Evolutionary conservation across 78 protist species (phyloP).

Genomic region (Acrasis kona): DNA sequence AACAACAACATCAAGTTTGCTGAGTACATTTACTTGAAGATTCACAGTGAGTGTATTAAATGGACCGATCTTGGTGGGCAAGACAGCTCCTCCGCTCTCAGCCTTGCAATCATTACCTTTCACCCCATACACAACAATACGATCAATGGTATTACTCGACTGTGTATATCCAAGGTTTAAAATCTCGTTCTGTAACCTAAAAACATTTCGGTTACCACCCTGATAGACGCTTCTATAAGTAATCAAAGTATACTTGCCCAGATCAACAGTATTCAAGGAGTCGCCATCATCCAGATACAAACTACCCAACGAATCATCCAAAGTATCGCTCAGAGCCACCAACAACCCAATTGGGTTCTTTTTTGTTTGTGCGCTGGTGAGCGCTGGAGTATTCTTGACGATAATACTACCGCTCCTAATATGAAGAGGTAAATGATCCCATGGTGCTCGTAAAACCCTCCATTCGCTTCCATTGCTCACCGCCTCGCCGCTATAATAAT

Average conservation of each 20-base stretch:
- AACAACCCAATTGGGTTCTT: slow-evolving; percentile 79
- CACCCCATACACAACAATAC: too few relatives aligned
- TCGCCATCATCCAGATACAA: slow-evolving; percentile 77
- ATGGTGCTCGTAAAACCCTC: slow-evolving; percentile 40
- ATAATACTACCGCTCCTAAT: slow-evolving; percentile 82
- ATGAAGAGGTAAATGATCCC: slow-evolving; percentile 62
- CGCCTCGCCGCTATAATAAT: not conserved
- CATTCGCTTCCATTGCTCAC: slow-evolving; percentile 2
- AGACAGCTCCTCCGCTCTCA: too few relatives aligned
- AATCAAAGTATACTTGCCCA: slow-evolving; percentile 25
- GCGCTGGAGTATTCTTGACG: slow-evolving; percentile 63
- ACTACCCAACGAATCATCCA: slow-evolving; percentile 42
- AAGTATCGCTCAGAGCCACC: slow-evolving; percentile 9
- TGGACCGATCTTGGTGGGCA: too few relatives aligned
- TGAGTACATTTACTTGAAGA: too few relatives aligned
- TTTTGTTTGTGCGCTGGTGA: slow-evolving; percentile 41
- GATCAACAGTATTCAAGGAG: slow-evolving; percentile 21
- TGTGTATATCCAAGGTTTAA: too few relatives aligned
- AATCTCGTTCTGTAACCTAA: too few relatives aligned
- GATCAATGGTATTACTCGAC: too few relatives aligned
- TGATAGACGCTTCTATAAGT: too few relatives aligned
- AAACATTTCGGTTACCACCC: too few relatives aligned
- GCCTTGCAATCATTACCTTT: too few relatives aligned
- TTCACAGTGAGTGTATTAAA: too few relatives aligned
- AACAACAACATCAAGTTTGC: too few relatives aligned